Base-by-base conservation (phyloP, 768 basidiomycete species). In the Kwoniella europaea region DNA sequence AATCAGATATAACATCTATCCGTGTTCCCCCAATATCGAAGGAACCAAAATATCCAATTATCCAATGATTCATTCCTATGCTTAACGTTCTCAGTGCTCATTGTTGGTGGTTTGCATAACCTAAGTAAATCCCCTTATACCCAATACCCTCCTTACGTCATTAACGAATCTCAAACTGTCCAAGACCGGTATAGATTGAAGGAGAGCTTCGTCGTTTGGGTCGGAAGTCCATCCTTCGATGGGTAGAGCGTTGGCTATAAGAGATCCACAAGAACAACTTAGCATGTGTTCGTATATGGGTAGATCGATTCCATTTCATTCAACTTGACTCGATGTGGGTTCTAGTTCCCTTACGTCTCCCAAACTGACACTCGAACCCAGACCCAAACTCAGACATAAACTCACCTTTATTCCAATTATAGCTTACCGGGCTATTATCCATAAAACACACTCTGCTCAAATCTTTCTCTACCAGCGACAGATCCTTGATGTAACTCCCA, bases 191-290 rank as follows among this genome's bases (percentile, higher is more conserved):
- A 99, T 86, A 62, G 98, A 88, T 85, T 98, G 95, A 67, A 99
- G 90, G 67, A 99, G 86, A 22, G 96, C 97, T 85, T 98, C 93
- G 85, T 99, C 97, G 70, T 90, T 89, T 42, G 93, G 95, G 85
- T 99, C 97, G 71, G 94, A 91, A 24, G 94, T 98, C 97, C 97
- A 98, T 60, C 97, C 97, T 87, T 98, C 96, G 84, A 99, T 93
- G 43, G 97, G 97, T 79, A 99, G 94, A 63, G 94, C 97, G 83
- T 99, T 99, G 64, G 93, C 97, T 98, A 29, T 20, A 35, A 29
- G 35, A 6, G 35, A 35, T 35, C 35, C 35, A 35, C 35, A 35
- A 35, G 35, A 6, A 35, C 35, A 7, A 35, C 6, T 35, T 35
- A 35, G 35, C 35, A 35, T 35, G 0, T 35, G 35, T 35, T 35